Percentiles rank a stretch among this genome's conserved stretches.
Evolutionary conservation across 768 basidiomycete species (phyloP).

Genomic region (Dioszegia crocea): DNA sequence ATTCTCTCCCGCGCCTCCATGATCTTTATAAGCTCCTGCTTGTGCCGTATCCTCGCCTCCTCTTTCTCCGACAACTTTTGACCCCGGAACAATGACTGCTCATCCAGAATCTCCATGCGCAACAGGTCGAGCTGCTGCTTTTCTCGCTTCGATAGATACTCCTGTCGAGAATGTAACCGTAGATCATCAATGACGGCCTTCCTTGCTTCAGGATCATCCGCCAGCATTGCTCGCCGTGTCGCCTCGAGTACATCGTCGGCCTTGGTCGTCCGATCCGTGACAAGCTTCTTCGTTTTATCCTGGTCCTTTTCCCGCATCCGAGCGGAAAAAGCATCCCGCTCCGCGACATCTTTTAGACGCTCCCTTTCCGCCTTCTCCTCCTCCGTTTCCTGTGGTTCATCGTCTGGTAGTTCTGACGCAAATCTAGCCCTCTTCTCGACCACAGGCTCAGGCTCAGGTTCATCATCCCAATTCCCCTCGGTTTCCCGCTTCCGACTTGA

Average conservation of each 20-base stretch:
- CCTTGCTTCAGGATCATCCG: slow-evolving; percentile 64
- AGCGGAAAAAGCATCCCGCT: slow-evolving; percentile 89
- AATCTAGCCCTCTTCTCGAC: slow-evolving; percentile 35
- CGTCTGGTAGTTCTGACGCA: slow-evolving; percentile 29
- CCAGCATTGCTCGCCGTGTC: slow-evolving; percentile 70
- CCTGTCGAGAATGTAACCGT: slow-evolving; percentile 83
- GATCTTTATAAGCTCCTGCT: slow-evolving; percentile 84
- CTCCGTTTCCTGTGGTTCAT: slow-evolving; percentile 57
- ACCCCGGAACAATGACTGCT: slow-evolving; percentile 81
- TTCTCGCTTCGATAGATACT: slow-evolving; percentile 95
- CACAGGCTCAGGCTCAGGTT: slow-evolving; percentile 60
- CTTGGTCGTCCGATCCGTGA: slow-evolving; percentile 86
- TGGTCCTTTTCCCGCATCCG: slow-evolving; percentile 76
- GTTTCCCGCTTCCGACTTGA: slow-evolving; percentile 68
- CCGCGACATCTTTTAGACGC: slow-evolving; percentile 70
- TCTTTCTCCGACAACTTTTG: slow-evolving; percentile 88
- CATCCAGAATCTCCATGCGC: slow-evolving; percentile 87
- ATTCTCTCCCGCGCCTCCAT: slow-evolving; percentile 93
- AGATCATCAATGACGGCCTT: slow-evolving; percentile 64
- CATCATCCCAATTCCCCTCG: slow-evolving; percentile 83
- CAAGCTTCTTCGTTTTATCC: slow-evolving; percentile 80
- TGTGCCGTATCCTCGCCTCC: slow-evolving; percentile 71
- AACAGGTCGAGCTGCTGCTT: slow-evolving; percentile 90
- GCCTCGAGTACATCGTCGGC: slow-evolving; percentile 70
- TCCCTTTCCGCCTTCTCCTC: slow-evolving; percentile 67